Conservation (phyloP, 257 asterid genomes). For the Solanum corneliomulleri region DNA sequence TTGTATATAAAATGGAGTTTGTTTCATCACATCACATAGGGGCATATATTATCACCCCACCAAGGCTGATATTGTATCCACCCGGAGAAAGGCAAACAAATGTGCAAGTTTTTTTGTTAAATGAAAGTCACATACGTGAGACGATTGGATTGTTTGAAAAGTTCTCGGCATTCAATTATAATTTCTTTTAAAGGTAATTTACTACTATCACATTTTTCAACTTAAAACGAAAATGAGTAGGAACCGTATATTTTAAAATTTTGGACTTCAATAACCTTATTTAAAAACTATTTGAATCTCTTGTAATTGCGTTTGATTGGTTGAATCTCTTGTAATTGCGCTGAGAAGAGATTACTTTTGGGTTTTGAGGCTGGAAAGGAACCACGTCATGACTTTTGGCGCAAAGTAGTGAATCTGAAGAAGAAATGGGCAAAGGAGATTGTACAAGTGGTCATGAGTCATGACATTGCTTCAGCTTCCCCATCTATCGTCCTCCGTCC, state of each 20-base stretch:
- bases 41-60: neutral
- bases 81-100: neutral
- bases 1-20: neutral
- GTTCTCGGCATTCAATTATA: too few species aligned
- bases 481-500: neutral
- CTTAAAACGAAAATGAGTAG: neutral
- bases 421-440: neutral
- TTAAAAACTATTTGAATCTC: neutral
- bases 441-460: neutral
- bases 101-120: neutral
- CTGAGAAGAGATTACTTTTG: neutral
- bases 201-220: neutral
- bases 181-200: neutral
- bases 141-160: neutral
- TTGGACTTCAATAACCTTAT: neutral
- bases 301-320: neutral
- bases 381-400: neutral
- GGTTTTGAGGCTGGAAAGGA: neutral
- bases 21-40: neutral
- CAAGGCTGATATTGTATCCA: neutral
- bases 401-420: neutral
- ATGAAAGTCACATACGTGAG: neutral
- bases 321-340: neutral
- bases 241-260: neutral
- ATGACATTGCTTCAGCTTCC: constrained; percentile 15